phyloP scores from a whole-genome alignment of 2,329 filamentous ascomycete genomes.

The Botrytis pseudocinerea region DNA sequence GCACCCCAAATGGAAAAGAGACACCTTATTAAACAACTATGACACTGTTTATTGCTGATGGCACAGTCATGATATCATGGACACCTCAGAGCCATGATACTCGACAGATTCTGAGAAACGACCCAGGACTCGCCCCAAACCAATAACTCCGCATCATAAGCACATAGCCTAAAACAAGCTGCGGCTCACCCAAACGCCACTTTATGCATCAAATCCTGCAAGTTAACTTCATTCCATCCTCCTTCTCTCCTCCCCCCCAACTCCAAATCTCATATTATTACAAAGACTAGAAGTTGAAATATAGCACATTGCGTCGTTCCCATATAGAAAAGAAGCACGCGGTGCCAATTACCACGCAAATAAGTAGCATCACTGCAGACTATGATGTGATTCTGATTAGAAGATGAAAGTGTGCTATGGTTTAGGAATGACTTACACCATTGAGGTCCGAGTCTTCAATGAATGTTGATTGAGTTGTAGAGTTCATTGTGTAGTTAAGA shows the following conservation, averaged over 20 bases:
- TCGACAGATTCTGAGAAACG: background rate
- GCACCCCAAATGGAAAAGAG: background rate
- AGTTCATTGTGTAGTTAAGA: background rate
- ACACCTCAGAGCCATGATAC: background rate
- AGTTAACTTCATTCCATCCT: fast-evolving
- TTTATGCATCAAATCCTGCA: background rate
- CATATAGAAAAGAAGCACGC: background rate
- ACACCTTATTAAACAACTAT: background rate
- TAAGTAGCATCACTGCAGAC: background rate
- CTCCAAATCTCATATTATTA: background rate
- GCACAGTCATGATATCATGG: background rate
- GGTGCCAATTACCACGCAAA: background rate
- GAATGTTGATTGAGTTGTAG: background rate
- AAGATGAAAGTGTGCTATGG: background rate
- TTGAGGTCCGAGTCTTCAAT: background rate
- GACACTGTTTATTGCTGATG: background rate
- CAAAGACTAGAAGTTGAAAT: background rate
- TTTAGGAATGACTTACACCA: background rate
- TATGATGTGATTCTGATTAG: background rate
- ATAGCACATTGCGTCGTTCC: background rate
- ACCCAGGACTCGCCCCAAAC: background rate
- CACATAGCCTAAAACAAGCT: background rate
- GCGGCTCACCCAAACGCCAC: background rate
- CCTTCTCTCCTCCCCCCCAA: background rate
- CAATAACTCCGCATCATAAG: background rate